Percentiles rank a stretch among this genome's conserved stretches.
phyloP scores from a whole-genome alignment of 2,329 filamentous ascomycete genomes.

The Cladosporium austrohemisphaericum region DNA sequence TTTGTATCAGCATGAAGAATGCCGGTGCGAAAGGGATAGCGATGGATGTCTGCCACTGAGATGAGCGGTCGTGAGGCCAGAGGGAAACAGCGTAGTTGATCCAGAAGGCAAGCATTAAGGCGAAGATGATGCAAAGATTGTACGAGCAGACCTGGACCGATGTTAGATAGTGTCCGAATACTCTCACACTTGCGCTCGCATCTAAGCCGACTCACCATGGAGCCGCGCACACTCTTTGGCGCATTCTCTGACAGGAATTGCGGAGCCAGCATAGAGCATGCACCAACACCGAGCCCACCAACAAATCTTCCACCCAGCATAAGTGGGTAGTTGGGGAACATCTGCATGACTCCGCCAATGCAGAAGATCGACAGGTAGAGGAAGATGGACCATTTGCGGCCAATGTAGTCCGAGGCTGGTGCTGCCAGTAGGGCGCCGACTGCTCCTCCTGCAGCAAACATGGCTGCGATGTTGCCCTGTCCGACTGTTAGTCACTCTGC shows the following conservation, averaged over 20 bases:
- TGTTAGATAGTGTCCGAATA: conserved; percentile 55
- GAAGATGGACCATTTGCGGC: conserved; percentile 48
- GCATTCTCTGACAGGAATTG: conserved; percentile 42
- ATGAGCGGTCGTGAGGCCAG: conserved; percentile 44
- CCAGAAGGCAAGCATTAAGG: conserved; percentile 49
- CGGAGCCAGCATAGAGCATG: conserved; percentile 36
- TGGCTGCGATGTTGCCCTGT: conserved; percentile 39
- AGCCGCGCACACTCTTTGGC: conserved; percentile 62
- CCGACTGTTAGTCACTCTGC: no score
- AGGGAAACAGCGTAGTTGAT: conserved; percentile 41
- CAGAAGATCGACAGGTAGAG: conserved; percentile 44
- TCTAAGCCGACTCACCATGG: conserved; percentile 58
- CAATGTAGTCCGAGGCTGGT: conserved; percentile 47
- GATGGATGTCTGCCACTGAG: conserved; percentile 62
- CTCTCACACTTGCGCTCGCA: no score
- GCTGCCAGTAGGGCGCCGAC: conserved; percentile 40
- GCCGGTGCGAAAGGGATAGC: conserved; percentile 44
- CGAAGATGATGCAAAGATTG: conserved; percentile 25
- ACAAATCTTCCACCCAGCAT: conserved; percentile 35
- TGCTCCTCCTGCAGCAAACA: conserved; percentile 36
- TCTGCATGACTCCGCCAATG: conserved; percentile 36
- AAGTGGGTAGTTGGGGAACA: conserved; percentile 33
- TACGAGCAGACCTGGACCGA: conserved; percentile 55
- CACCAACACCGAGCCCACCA: conserved; percentile 38
- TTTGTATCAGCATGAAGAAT: conserved; percentile 33